Base-by-base conservation (phyloP, 1,284 basidiomycete species). In the Ustilago loliicola region DNA sequence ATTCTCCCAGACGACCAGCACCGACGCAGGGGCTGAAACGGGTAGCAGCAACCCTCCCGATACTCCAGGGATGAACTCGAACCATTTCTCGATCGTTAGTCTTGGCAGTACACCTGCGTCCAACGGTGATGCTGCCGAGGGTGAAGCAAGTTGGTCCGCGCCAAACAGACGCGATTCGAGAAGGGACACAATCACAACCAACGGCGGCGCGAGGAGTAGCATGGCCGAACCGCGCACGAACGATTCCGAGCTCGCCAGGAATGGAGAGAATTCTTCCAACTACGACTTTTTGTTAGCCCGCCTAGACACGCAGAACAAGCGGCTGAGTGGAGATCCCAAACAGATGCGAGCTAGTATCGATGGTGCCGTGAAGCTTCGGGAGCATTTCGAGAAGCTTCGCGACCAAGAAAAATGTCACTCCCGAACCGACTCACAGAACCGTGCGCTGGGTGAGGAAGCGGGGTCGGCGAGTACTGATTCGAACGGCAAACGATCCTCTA, bases 361-460 rank as follows among this genome's bases (percentile, higher is more conserved):
- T n/a, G 83, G 83, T 3, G 76, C 78, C 1, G 83, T 83, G 30
- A 85, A 83, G 70, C 53, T 86, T 5, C 63, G 79, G 10, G 69
- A 84, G 57, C 80, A 80, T 61, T 85, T 85, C 57, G 82, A 83
- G 40, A 80, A 80, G 61, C 52, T 85, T 53, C 73, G 83, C 25
- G 75, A 71, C 19, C 71, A 64, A 48, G 73, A 47, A 11, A 54
- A 42, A 58, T 70, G 63, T 0, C 68, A 57, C 54, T 68, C 62
- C 10, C 61, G 72, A 7, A 61, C 56, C 23, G 75, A 77, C 23
- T 66, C 65, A 21, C 74, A 72, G 56, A 72, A 72, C 27, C 53
- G 59, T 1, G 51, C 6, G 4, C 19, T 63, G 30, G 38, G 6
- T 25, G 34, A 60, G 11, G 56, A 63, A 34, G 40, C 38, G 11